These are phyloP conservation scores for Verruconis gallopava DNA, from an alignment of 2,329 filamentous ascomycete genomes.

Conservation along the genomic window DNA sequence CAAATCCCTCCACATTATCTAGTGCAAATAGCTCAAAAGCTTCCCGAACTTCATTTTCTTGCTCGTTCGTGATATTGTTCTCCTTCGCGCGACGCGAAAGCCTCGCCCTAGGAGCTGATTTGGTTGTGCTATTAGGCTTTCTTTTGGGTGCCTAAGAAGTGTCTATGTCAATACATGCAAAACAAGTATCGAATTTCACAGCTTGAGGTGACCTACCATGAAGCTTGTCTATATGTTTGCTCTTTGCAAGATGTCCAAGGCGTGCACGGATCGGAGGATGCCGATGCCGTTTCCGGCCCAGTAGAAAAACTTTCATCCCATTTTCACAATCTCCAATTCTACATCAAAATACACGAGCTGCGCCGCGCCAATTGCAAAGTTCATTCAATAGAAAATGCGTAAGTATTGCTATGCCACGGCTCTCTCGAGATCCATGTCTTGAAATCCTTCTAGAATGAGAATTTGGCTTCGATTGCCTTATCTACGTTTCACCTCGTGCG, in stretches of 20 bases:
- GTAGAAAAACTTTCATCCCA: too few species aligned
- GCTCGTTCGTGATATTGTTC: conserved; percentile 68
- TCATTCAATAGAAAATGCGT: too few species aligned
- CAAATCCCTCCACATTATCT: not conserved
- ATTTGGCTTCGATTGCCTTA: too few species aligned
- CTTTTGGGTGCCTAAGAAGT: conserved; percentile 8
- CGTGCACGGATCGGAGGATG: not conserved
- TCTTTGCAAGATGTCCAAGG: not conserved
- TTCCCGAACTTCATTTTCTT: conserved; percentile 84
- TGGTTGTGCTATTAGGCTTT: not conserved
- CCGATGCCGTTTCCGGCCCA: conserved; percentile 1
- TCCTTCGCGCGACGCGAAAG: conserved; percentile 86
- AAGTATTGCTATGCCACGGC: too few species aligned
- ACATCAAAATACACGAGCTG: too few species aligned
- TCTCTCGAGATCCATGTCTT: too few species aligned
- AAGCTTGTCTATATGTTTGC: not conserved
- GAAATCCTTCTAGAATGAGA: too few species aligned
- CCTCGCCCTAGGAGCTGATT: conserved; percentile 20
- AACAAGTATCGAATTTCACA: not conserved
- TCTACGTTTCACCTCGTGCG: too few species aligned
- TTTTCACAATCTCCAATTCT: too few species aligned
- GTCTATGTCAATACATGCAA: not conserved
- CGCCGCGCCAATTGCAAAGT: too few species aligned
- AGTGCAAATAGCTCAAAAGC: conserved; percentile 65
- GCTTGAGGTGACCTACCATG: not conserved